phyloP scores from a whole-genome alignment of 139 green algal genomes.

The Mesotaenium endlicherianum region DNA sequence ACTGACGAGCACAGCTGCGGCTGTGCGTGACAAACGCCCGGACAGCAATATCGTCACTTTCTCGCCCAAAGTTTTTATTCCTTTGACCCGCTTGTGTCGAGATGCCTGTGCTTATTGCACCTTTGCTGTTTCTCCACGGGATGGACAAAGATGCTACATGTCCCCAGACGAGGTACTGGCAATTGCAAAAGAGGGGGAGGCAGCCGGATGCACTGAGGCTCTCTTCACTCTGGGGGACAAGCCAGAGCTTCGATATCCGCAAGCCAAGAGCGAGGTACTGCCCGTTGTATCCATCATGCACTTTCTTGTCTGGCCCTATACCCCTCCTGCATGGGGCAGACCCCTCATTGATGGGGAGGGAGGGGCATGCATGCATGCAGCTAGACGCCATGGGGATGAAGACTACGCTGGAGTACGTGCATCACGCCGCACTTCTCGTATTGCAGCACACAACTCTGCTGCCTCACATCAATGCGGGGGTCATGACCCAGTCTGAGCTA shows the following conservation, averaged over 20 bases:
- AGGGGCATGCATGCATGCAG: too few species aligned
- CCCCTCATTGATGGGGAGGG: too few species aligned
- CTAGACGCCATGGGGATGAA: too few species aligned
- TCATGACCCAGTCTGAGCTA: conserved; percentile 59
- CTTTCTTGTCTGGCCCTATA: too few species aligned
- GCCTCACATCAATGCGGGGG: conserved; percentile 84
- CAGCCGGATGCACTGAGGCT: conserved; percentile 77
- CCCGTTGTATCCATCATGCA: too few species aligned
- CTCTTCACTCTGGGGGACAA: conserved; percentile 89
- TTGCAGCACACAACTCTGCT: conserved; percentile 70
- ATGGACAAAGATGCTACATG: conserved; percentile 71
- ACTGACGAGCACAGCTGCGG: background rate
- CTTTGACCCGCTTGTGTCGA: conserved; percentile 75
- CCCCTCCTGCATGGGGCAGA: too few species aligned
- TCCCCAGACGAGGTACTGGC: conserved; percentile 74
- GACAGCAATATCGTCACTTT: conserved; percentile 67
- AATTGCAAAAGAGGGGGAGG: conserved; percentile 62
- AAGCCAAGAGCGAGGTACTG: conserved; percentile 70
- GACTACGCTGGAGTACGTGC: conserved; percentile 82
- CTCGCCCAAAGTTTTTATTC: conserved; percentile 89
- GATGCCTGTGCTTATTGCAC: conserved; percentile 86
- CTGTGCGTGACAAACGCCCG: conserved; percentile 20
- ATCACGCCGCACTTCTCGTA: conserved; percentile 40
- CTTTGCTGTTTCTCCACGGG: conserved; percentile 64
- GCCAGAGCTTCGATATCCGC: conserved; percentile 71